Evolutionary conservation across 129 eudicot genomes (phyloP).

Genomic region (Flaveria linearis): DNA sequence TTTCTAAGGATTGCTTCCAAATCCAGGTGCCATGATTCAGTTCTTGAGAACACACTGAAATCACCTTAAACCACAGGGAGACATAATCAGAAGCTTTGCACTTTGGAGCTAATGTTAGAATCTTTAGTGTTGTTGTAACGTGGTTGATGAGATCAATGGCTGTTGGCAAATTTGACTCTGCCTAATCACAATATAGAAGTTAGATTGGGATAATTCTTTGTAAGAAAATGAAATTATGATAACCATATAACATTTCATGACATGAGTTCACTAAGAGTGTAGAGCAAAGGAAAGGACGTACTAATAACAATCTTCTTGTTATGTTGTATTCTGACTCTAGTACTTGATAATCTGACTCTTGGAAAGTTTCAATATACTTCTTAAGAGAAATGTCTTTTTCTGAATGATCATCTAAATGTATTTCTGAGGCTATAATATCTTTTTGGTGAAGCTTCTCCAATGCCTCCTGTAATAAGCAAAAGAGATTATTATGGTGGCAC

Average conservation of each 20-base stretch:
- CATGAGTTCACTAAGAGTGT: not conserved
- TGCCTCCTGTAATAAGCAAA: slow-evolving; percentile 48
- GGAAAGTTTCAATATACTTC: slow-evolving; percentile 50
- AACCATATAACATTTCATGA: slow-evolving; percentile 1
- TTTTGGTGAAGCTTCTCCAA: slow-evolving; percentile 48
- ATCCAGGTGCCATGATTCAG: slow-evolving; percentile 65
- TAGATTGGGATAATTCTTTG: slow-evolving; percentile 3
- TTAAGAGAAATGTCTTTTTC: slow-evolving; percentile 33
- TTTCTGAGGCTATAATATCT: slow-evolving; percentile 37
- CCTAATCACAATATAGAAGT: slow-evolving; percentile 49
- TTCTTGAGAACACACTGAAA: slow-evolving; percentile 72
- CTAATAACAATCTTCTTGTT: slow-evolving; percentile 58
- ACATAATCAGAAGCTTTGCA: slow-evolving; percentile 57
- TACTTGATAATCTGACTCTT: slow-evolving; percentile 50
- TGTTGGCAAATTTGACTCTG: slow-evolving; percentile 59
- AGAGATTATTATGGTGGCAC: not conserved
- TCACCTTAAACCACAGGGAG: slow-evolving; percentile 66
- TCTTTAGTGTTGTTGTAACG: slow-evolving; percentile 48
- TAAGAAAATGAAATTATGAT: slow-evolving; percentile 3
- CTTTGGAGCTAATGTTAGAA: slow-evolving; percentile 49
- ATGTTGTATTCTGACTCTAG: slow-evolving; percentile 67
- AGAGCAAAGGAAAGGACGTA: slow-evolving; percentile 42
- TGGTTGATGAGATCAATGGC: slow-evolving; percentile 66
- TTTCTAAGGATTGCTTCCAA: slow-evolving; percentile 61
- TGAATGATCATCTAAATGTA: slow-evolving; percentile 35